Conservation (phyloP, 148 eudicot species). For the Vaccinium darrowii region DNA sequence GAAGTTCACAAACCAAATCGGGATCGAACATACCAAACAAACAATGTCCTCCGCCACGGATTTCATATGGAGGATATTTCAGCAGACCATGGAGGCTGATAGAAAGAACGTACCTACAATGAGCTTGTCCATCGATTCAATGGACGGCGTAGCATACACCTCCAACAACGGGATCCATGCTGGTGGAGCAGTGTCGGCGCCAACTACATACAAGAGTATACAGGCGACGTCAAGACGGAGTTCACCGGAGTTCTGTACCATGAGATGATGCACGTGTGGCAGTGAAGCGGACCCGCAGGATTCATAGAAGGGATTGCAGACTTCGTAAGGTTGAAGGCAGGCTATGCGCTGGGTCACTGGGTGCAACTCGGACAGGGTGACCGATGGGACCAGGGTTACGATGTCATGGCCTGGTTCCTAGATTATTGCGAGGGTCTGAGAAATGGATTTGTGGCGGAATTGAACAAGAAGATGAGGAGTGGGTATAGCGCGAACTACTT, state of each 20-base stretch:
- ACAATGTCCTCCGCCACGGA: background rate
- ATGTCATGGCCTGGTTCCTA: slow-evolving; percentile 35
- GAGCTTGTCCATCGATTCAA: background rate
- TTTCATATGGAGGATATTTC: slow-evolving; percentile 26
- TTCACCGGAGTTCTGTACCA: slow-evolving; percentile 42
- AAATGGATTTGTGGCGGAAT: slow-evolving; percentile 35
- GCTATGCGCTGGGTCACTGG: slow-evolving; percentile 21
- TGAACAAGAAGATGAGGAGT: slow-evolving; percentile 39
- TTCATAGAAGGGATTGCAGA: slow-evolving; percentile 39
- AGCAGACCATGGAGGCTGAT: slow-evolving; percentile 28
- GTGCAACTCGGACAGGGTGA: slow-evolving; percentile 37
- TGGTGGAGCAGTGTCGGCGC: background rate
- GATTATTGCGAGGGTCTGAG: slow-evolving; percentile 37
- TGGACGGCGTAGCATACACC: background rate
- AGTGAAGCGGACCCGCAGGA: slow-evolving; percentile 27
- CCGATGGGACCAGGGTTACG: slow-evolving; percentile 41
- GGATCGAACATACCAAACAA: slow-evolving; percentile 23
- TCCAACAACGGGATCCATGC: slow-evolving; percentile 14
- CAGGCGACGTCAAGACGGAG: slow-evolving; percentile 29
- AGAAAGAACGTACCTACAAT: background rate
- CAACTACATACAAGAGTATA: slow-evolving; percentile 12
- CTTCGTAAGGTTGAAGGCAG: slow-evolving; percentile 32
- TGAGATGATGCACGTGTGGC: slow-evolving; percentile 55
- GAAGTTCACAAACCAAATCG: slow-evolving; percentile 27
- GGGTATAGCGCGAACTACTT: slow-evolving; percentile 28